Conservation (phyloP, 108 stramenopile species). For the Conticribra weissflogii region DNA sequence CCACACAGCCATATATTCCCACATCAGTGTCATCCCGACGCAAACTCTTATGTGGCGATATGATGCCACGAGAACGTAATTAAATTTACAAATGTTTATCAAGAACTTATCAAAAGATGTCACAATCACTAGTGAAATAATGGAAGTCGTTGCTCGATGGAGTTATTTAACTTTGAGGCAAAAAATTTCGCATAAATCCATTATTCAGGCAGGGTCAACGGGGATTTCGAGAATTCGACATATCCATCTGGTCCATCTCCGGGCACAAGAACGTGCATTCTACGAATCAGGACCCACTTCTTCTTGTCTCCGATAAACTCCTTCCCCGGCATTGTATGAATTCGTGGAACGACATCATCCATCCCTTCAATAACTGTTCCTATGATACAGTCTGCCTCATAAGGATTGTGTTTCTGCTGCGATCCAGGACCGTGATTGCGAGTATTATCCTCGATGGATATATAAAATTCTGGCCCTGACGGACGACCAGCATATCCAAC, state of each 20-base stretch:
- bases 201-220: conserved; percentile 11
- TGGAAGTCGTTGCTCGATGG: too few relatives aligned
- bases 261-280: conserved; percentile 63
- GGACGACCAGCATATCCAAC: conserved; percentile 90
- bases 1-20: too few relatives aligned
- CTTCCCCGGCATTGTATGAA: conserved; percentile 62
- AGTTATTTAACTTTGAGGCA: too few relatives aligned
- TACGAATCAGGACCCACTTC: conserved; percentile 59
- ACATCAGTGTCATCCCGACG: too few relatives aligned
- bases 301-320: conserved; percentile 57
- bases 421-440: conserved; percentile 82
- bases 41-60: too few relatives aligned
- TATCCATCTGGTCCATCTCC: conserved; percentile 33
- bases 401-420: conserved; percentile 82
- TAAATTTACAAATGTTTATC: too few relatives aligned
- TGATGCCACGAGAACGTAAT: too few relatives aligned
- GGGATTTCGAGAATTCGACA: conserved; percentile 39
- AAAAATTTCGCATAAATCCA: too few relatives aligned
- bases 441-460: conserved; percentile 76
- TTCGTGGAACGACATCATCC: conserved; percentile 59
- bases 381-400: conserved; percentile 92
- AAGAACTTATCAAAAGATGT: too few relatives aligned
- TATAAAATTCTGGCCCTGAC: conserved; percentile 82
- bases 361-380: conserved; percentile 76
- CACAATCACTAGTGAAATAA: too few relatives aligned